Percentiles rank a stretch among this genome's conserved stretches.
These are phyloP conservation scores for Aegilops sharonensis DNA, from an alignment of 176 grass and related monocot species.

Conservation along the genomic window DNA sequence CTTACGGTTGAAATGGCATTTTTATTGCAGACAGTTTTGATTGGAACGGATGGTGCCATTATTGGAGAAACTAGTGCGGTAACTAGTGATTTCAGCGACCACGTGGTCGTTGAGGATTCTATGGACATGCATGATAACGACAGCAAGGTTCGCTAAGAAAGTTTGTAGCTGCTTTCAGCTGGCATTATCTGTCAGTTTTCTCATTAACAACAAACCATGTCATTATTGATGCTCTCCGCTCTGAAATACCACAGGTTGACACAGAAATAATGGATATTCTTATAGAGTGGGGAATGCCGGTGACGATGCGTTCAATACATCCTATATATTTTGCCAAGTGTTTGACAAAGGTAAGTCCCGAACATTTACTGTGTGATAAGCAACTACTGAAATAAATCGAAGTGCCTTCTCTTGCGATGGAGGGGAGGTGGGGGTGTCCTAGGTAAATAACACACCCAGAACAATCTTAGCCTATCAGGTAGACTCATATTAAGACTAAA, in stretches of 20 bases:
- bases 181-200: background rate
- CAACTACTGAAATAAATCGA: background rate
- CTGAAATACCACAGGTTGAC: constrained; percentile 70
- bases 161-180: constrained; percentile 14
- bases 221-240: constrained; percentile 22
- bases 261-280: constrained; percentile 86
- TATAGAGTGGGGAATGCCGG: constrained; percentile 95
- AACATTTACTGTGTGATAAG: background rate
- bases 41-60: constrained; percentile 55
- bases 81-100: constrained; percentile 44
- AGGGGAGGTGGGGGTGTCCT: no score
- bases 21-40: constrained; percentile 82
- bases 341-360: constrained; percentile 67
- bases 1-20: constrained; percentile 35
- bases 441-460: no score
- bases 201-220: constrained; percentile 1
- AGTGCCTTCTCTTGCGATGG: no score
- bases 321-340: constrained; percentile 91
- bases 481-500: no score
- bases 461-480: no score
- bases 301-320: constrained; percentile 72
- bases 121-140: constrained; percentile 50
- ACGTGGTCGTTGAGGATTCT: constrained; percentile 49
- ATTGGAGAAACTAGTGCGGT: constrained; percentile 54
- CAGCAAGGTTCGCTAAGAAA: constrained; percentile 54